Evolutionary conservation across 768 basidiomycete genomes (phyloP).

Genomic region (Russula foetens): DNA sequence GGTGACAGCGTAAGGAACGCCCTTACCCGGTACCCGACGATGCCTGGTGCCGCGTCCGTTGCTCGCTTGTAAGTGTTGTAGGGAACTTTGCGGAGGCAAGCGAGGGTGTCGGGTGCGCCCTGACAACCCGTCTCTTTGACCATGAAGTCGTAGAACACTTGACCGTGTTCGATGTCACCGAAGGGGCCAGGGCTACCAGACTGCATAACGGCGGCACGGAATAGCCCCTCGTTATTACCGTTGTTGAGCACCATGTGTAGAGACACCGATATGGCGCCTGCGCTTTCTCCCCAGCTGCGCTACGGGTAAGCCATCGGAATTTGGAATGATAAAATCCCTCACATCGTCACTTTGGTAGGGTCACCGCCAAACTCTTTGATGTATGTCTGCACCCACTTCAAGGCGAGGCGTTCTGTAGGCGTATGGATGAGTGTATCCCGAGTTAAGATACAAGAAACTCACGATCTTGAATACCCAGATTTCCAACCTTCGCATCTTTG

Average conservation of each 20-base stretch:
- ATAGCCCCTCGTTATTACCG: constrained; percentile 33
- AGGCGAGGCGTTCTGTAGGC: constrained; percentile 41
- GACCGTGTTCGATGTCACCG: constrained; percentile 25
- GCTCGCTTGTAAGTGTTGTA: constrained; percentile 27
- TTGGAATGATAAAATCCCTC: constrained; percentile 17
- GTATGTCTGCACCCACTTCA: constrained; percentile 62
- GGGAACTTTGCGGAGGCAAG: constrained; percentile 35
- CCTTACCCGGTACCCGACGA: constrained; percentile 29
- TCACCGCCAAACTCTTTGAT: constrained; percentile 60
- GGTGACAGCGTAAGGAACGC: too few species aligned
- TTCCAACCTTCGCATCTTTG: constrained; percentile 43
- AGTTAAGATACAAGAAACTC: constrained; percentile 20
- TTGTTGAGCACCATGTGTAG: constrained; percentile 37
- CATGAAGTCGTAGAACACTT: constrained; percentile 35
- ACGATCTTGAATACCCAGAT: constrained; percentile 64
- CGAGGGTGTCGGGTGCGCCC: constrained; percentile 29
- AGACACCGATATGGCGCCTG: constrained; percentile 43
- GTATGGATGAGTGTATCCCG: not conserved
- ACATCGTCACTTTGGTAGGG: constrained; percentile 51
- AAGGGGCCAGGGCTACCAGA: constrained; percentile 33
- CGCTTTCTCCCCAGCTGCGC: constrained; percentile 41
- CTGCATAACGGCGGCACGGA: constrained; percentile 40
- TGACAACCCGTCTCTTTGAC: constrained; percentile 33
- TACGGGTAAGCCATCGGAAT: not conserved
- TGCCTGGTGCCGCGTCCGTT: constrained; percentile 26